These are phyloP conservation scores for Pelargonium australe DNA, from an alignment of 441 rosid genomes.

Conservation along the genomic window DNA sequence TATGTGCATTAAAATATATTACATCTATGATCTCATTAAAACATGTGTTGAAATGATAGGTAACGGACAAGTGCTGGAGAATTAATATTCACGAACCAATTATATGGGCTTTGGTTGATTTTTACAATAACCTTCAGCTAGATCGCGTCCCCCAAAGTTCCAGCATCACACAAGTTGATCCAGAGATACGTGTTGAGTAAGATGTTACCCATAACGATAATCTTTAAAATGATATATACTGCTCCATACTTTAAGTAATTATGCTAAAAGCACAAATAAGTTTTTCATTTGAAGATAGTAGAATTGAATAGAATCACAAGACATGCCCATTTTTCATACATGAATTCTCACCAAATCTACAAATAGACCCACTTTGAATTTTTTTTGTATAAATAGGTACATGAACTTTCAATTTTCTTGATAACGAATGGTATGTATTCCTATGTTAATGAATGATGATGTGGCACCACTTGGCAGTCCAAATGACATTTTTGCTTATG, in stretches of 20 bases:
- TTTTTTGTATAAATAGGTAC: too few species aligned
- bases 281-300: constrained; percentile 1
- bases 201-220: constrained; percentile 23
- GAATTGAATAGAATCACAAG: not conserved
- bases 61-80: constrained; percentile 85
- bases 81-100: constrained; percentile 96
- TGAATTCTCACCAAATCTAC: too few species aligned
- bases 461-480: too few species aligned
- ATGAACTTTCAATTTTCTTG: too few species aligned
- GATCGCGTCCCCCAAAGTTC: constrained; percentile 74
- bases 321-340: too few species aligned
- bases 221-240: constrained; percentile 1
- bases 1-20: constrained; percentile 15
- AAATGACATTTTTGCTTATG: too few species aligned
- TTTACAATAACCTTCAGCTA: constrained; percentile 79
- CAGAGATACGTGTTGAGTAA: constrained; percentile 91
- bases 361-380: too few species aligned
- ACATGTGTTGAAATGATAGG: constrained; percentile 40
- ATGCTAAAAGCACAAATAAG: not conserved
- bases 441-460: too few species aligned
- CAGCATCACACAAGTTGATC: constrained; percentile 80
- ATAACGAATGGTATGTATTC: too few species aligned
- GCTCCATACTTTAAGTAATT: not conserved
- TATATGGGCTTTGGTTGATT: constrained; percentile 80
- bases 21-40: constrained; percentile 14